Percentiles rank a stretch among this genome's conserved stretches.
phyloP scores from a whole-genome alignment of 257 asterid species.

The Pogostemon cablin region DNA sequence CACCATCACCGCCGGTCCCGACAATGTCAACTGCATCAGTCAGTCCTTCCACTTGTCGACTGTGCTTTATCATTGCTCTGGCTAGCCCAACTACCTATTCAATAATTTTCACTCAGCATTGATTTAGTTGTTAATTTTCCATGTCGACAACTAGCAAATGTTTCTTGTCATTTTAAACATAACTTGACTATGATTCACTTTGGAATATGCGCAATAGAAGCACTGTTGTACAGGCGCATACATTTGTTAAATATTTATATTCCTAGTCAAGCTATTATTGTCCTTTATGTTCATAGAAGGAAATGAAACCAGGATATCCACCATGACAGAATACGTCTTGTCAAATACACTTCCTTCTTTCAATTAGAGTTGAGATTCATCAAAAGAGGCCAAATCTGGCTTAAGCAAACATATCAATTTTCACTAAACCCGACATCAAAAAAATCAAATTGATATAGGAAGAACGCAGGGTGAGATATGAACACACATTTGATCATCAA shows the following conservation, averaged over 20 bases:
- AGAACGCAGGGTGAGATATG: no score
- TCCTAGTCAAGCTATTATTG: neutral
- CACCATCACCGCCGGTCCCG: slow-evolving; percentile 99
- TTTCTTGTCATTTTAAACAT: neutral
- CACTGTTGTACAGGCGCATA: neutral
- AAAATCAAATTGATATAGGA: no score
- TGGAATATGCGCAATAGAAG: slow-evolving; percentile 11
- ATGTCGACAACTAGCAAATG: slow-evolving; percentile 21
- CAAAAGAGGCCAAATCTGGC: neutral
- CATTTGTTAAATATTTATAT: neutral
- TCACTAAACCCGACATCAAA: no score
- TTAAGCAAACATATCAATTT: no score
- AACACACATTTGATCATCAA: neutral
- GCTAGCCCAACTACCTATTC: slow-evolving; percentile 90
- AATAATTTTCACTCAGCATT: slow-evolving; percentile 32
- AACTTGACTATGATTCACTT: neutral
- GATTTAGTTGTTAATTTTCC: slow-evolving; percentile 27
- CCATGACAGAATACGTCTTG: neutral
- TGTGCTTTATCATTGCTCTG: slow-evolving; percentile 81
- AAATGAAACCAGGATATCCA: slow-evolving; percentile 8
- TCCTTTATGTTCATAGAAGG: slow-evolving; percentile 19
- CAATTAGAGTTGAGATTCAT: neutral
- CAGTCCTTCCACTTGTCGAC: slow-evolving; percentile 76
- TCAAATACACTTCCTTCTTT: slow-evolving; percentile 9
- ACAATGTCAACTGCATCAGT: slow-evolving; percentile 84